Base-by-base conservation (phyloP, 345 rosid species). In the Trapa bicornis region DNA sequence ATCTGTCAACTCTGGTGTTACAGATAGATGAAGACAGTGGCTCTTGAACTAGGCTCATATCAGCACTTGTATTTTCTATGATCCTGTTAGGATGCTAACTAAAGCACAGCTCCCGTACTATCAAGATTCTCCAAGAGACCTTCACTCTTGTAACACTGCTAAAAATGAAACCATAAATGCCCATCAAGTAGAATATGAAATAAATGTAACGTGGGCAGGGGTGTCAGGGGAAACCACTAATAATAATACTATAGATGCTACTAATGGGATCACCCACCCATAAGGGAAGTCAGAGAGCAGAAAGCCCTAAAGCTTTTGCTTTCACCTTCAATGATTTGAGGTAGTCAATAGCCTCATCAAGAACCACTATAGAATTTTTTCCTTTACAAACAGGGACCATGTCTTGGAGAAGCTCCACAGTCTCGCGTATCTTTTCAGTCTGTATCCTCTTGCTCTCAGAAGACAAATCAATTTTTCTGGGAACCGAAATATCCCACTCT, bases 261-360 rank as follows among this genome's bases (percentile, higher is more conserved):
- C 16, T n/a, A 42, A 42, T 65, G 37, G 37, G 35, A 43, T 3
- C 37, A 10, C 53, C 16, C 15, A 16, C 48, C 16, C n/a, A 39
- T 2, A 8, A 15, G 0, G 32, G 33, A 2, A 35, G 11, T 65
- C 48, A 68, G 6, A 68, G 61, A 50, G 69, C 47, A n/a, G 65
- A 47, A 47, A 74, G 53, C 38, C 81, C 81, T 56, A 82, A 64
- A 15, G 75, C 76, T 71, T 69, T 62, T 37, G 78, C 83, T 52
- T 75, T 69, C 37, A 68, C 69, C 71, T 73, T 82, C 73, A 82
- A 57, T 32, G 76, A 77, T 61, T 75, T 75, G 68, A 79, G 70
- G 70, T 79, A 82, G 35, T 57, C 50, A 29, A 79, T 79, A 47
- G 85, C 85, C 67, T 79, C 81, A 42, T 82, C 85, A 5, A 82